Base-by-base conservation (phyloP, 2,329 filamentous ascomycete genomes). In the Aspergillus ochraceus region DNA sequence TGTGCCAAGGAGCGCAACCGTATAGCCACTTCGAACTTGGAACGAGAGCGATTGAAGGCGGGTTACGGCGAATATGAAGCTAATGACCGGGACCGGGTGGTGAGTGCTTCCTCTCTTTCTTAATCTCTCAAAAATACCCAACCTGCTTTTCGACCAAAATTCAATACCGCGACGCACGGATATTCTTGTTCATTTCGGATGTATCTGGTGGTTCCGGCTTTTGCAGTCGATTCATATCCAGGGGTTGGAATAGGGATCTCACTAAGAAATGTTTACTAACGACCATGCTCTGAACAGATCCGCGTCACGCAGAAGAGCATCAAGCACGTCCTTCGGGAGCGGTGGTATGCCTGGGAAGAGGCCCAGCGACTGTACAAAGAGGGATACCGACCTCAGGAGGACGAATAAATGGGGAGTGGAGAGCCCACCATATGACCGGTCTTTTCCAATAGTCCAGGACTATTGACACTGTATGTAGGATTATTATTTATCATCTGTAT, bases 1-100 rank as follows among this genome's bases (percentile, higher is more conserved):
- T 98, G 95, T 74, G 85, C 90, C 61, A 92, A 91, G 79, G 95
- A 99, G 80, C 84, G 90, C 70, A 99, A 99, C 78, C 86, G 91
- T 67, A 86, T 98, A 68, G 83, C 87, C n/a, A 98, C 96, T 30
- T 88, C 89, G 66, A 82, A 83, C 55, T 76, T 83, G 59, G 92
- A 96, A 80, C 84, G 91, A 68, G 72, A 80, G 30, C 84, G 89
- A 66, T 72, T 90, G 57, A 82, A 88, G 65, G 82, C 91, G 52
- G 87, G 89, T 29, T 95, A 90, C 70, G 94, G 94, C 66, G 84
- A 88, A 26, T 80, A 80, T 49, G 91, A 96, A 79, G 81, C 84
- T 49, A 77, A 82, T 20, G 72, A 78, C 49, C 86, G 95, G 64
- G 85, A 92, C 59, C 76, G 76, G 52, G 82, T 83, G 79, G 92